Percentiles rank a stretch among this genome's conserved stretches.
Evolutionary conservation across 768 basidiomycete genomes (phyloP).

Genomic region (Tricholomella constricta): DNA sequence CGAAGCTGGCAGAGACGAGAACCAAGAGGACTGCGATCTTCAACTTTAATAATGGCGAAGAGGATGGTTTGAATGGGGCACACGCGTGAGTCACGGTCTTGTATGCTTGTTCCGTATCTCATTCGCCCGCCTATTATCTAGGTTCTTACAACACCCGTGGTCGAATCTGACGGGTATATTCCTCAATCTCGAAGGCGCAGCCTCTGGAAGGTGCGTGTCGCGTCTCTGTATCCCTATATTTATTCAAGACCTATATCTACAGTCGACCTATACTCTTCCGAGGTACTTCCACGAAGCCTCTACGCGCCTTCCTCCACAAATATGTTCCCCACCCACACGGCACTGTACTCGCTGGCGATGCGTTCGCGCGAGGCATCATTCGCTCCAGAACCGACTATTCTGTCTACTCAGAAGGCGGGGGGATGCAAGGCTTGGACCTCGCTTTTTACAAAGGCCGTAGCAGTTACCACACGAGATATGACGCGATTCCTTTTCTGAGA

Average conservation of each 20-base stretch:
- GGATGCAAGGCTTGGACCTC: conserved; percentile 71
- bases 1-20: conserved; percentile 39
- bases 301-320: conserved; percentile 49
- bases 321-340: conserved; percentile 70
- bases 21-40: conserved; percentile 63
- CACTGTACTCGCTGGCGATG: conserved; percentile 69
- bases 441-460: conserved; percentile 78
- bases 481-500: conserved; percentile 59
- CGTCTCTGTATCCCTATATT: background rate
- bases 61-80: conserved; percentile 75
- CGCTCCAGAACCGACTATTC: conserved; percentile 75
- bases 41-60: conserved; percentile 87
- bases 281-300: conserved; percentile 57
- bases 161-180: conserved; percentile 64
- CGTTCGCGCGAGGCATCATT: conserved; percentile 64
- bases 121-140: conserved; percentile 23
- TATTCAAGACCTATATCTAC: conserved; percentile 24
- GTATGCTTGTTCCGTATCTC: background rate
- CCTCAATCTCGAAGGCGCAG: conserved; percentile 83
- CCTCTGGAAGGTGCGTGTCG: conserved; percentile 65
- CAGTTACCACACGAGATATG: conserved; percentile 76
- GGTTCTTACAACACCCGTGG: conserved; percentile 79
- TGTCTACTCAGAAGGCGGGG: conserved; percentile 46
- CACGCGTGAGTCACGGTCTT: conserved; percentile 44
- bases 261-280: conserved; percentile 82